phyloP scores from a whole-genome alignment of 139 green algal species.

The Picochlorum sp. region DNA sequence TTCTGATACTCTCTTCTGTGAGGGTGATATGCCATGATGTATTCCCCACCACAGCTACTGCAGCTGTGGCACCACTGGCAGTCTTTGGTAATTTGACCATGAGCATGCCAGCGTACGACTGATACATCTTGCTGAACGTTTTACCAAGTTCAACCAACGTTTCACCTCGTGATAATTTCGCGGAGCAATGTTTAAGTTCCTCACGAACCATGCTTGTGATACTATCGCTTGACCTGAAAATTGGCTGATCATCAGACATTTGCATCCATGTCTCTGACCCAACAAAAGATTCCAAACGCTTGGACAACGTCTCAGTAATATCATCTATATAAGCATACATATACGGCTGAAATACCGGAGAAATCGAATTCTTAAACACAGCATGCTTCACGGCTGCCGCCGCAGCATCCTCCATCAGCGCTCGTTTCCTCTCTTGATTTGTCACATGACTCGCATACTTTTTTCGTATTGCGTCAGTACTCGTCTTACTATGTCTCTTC shows the following conservation, averaged over 20 bases:
- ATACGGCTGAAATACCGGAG: conserved; percentile 65
- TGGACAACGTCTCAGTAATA: conserved; percentile 59
- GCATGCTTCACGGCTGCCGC: conserved; percentile 34
- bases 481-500: conserved; percentile 13
- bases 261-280: conserved; percentile 76
- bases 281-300: conserved; percentile 59
- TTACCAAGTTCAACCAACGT: conserved; percentile 58
- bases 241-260: conserved; percentile 41
- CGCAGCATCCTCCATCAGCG: conserved; percentile 18
- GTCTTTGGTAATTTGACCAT: conserved; percentile 67
- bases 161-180: conserved; percentile 33
- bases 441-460: neutral
- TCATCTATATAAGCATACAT: conserved; percentile 66
- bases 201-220: conserved; percentile 80
- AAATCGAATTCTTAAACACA: conserved; percentile 67
- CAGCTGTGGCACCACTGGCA: conserved; percentile 31
- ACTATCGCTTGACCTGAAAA: conserved; percentile 48
- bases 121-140: conserved; percentile 59
- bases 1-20: conserved; percentile 26
- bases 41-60: conserved; percentile 15
- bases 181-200: conserved; percentile 24
- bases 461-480: conserved; percentile 6
- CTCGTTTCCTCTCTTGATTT: neutral
- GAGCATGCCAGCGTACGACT: conserved; percentile 65
- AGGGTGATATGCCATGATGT: conserved; percentile 63